phyloP scores from a whole-genome alignment of 257 asterid genomes.

The Capsicum baccatum region DNA sequence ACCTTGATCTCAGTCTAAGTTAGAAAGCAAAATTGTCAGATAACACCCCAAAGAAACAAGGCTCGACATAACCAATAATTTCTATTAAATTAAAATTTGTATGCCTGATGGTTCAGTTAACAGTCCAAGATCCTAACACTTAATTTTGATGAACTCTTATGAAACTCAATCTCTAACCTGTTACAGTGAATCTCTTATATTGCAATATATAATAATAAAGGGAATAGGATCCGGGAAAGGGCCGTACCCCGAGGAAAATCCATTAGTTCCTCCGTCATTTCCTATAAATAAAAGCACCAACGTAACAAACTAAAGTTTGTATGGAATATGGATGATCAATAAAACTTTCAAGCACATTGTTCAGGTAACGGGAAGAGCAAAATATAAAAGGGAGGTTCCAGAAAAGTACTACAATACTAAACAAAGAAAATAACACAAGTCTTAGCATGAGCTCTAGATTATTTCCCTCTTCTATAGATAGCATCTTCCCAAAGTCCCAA shows the following conservation, averaged over 20 bases:
- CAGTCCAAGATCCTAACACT: slow-evolving; percentile 7
- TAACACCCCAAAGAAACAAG: not conserved
- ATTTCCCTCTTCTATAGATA: too few species aligned
- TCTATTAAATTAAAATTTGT: not conserved
- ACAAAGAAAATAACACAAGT: too few species aligned
- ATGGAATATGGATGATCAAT: too few species aligned
- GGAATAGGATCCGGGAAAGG: not conserved
- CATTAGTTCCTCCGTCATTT: too few species aligned
- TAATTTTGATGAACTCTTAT: not conserved
- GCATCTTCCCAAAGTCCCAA: too few species aligned
- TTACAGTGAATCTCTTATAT: not conserved
- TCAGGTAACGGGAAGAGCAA: too few species aligned
- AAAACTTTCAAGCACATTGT: too few species aligned
- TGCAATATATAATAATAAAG: not conserved
- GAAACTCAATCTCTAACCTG: not conserved
- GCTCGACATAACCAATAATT: not conserved
- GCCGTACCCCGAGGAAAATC: not conserved
- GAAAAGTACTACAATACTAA: too few species aligned
- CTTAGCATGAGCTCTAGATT: too few species aligned
- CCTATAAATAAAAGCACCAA: too few species aligned
- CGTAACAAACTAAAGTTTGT: too few species aligned
- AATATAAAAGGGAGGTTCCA: too few species aligned
- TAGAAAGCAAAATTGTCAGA: not conserved
- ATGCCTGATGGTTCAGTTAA: not conserved
- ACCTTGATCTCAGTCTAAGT: not conserved